Evolutionary conservation across 495 filamentous ascomycete species (phyloP), one percentile per base, ranked within the genome.

Genomic region (Penicillium salamii): DNA sequence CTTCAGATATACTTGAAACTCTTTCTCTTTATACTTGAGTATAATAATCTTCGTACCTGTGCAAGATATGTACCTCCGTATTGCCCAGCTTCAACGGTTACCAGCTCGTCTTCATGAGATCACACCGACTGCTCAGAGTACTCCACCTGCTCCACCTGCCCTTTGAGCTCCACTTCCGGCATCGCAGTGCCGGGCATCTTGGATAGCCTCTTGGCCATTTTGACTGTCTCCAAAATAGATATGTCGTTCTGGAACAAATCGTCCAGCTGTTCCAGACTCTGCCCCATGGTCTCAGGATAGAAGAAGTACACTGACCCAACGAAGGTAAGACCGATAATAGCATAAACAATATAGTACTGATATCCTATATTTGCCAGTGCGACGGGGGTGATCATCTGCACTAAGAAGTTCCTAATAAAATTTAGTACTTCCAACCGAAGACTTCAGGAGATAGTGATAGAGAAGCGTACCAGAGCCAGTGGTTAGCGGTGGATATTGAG

Each of bases 251-350:
- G 36, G 13, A 39, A 39, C 36, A 39, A 13, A 13, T 39, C 36
- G 3, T 39, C 36, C 19, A 39, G 11, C 1, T 9, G 13, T 8
- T 39, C 18, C 9, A 39, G 19, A 39, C 36, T 39, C 7, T 21
- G 38, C 4, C 38, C 38, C 20, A 26, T 26, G 3, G 38, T 41
- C 61, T 86, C 82, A 0, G 82, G 81, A 58, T 78, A 84, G 66
- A 85, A 78, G 71, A 82, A 81, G 59, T 81, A 83, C 24, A 84
- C 72, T 3, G 70, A 63, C 0, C 76, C 11, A 72, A 31, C 42
- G 26, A 53, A 57, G 14, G 32, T 52, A 40, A 51, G 15, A 38
- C 60, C 28, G 21, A 71, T 55, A 12, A 51, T 45, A 5, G 65
- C 53, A 34, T 79, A 75, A 78, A 65, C 46, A 12, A 65, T 57